Conservation (phyloP, 2,329 filamentous ascomycete genomes). For the Exophiala sideris region DNA sequence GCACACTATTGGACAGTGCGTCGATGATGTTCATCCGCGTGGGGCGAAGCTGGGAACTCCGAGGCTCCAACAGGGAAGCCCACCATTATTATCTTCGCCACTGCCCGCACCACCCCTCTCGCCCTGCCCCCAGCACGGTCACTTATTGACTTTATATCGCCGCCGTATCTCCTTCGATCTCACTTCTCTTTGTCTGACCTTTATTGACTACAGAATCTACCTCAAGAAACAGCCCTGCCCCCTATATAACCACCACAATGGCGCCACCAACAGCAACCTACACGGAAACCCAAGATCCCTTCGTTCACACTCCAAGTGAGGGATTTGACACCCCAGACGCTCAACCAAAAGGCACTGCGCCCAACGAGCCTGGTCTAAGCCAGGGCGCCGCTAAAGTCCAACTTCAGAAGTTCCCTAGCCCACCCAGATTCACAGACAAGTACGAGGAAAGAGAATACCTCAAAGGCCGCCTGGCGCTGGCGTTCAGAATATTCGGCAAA, state of each 20-base stretch:
- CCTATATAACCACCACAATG: constrained; percentile 4
- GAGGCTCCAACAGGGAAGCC: no score
- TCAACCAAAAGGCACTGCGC: constrained; percentile 23
- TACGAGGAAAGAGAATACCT: constrained; percentile 37
- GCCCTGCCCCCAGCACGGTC: no score
- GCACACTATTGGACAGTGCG: no score
- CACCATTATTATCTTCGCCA: no score
- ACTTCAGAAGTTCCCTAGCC: constrained; percentile 24
- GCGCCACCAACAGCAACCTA: constrained; percentile 21
- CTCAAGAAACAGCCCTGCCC: not conserved
- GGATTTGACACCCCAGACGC: constrained; percentile 20
- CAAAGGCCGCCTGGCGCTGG: constrained; percentile 49
- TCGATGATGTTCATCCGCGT: no score
- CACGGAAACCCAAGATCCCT: constrained; percentile 12
- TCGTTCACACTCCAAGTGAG: constrained; percentile 3
- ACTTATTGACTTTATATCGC: no score
- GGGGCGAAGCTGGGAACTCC: no score
- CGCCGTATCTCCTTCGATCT: no score
- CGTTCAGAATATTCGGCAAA: constrained; percentile 58
- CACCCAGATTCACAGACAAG: constrained; percentile 27
- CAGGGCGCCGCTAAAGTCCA: constrained; percentile 11
- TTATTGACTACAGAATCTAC: no score
- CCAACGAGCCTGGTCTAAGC: constrained; percentile 19
- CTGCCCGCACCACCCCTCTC: no score
- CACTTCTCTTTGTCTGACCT: no score